Conservation (phyloP, 2,329 filamentous ascomycete genomes). For the Fusarium palustre region DNA sequence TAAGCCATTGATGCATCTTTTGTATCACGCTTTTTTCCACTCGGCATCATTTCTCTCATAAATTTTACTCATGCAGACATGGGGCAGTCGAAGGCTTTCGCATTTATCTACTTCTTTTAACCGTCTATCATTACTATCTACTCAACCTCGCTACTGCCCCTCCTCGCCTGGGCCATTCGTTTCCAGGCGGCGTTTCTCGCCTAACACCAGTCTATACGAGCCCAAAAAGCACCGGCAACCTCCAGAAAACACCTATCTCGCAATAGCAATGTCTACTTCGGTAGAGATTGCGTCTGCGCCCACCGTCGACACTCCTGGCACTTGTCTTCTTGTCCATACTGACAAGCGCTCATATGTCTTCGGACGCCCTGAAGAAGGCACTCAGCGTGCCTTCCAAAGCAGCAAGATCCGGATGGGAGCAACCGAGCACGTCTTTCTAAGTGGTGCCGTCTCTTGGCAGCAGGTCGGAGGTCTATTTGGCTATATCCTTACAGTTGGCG, state of each 20-base stretch:
- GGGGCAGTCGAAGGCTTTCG: slow-evolving; percentile 40
- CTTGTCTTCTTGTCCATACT: slow-evolving; percentile 80
- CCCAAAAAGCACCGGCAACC: background rate
- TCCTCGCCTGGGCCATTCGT: slow-evolving; percentile 4
- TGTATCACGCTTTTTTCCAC: slow-evolving; percentile 1
- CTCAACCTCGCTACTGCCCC: background rate
- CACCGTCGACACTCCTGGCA: slow-evolving; percentile 88
- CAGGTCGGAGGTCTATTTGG: slow-evolving; percentile 86
- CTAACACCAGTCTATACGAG: no score
- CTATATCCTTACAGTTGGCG: slow-evolving; percentile 85
- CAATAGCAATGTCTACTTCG: slow-evolving; percentile 73
- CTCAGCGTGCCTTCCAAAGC: slow-evolving; percentile 80
- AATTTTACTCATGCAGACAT: slow-evolving; percentile 48
- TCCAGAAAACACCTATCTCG: no score
- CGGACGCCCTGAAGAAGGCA: slow-evolving; percentile 84
- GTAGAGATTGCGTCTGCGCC: slow-evolving; percentile 84
- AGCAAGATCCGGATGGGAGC: slow-evolving; percentile 73
- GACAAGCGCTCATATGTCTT: slow-evolving; percentile 87
- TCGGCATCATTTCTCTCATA: background rate
- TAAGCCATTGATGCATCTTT: slow-evolving; percentile 5
- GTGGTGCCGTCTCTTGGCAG: slow-evolving; percentile 80
- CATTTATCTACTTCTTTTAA: slow-evolving; percentile 33
- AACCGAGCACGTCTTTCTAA: slow-evolving; percentile 83
- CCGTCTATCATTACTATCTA: background rate
- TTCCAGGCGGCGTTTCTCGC: slow-evolving; percentile 3